Evolutionary conservation across 228 moss, liverwort and hornwort genomes (phyloP).

Genomic region (Sphagnum fallax): DNA sequence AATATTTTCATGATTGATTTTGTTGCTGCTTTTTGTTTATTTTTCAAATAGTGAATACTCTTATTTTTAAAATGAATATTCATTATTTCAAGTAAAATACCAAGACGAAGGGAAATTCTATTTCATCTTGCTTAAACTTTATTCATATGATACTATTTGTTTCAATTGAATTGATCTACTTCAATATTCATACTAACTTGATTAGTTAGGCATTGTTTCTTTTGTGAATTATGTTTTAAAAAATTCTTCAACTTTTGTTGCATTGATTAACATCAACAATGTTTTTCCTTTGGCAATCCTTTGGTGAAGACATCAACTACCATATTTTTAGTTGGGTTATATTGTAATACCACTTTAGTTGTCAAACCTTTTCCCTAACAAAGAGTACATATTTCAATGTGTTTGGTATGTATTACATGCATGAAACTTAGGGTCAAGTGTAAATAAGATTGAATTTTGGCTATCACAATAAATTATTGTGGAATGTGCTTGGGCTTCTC

Average conservation of each 20-base stretch:
- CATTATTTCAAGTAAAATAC: no score
- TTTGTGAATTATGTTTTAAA: background rate
- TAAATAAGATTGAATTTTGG: background rate
- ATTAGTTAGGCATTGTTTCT: background rate
- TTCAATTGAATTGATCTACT: no score
- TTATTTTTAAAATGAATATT: no score
- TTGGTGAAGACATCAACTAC: background rate
- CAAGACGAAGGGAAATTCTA: no score
- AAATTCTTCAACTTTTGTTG: background rate
- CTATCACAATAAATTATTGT: background rate
- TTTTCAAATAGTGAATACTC: no score
- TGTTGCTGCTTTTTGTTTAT: no score
- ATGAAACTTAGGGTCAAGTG: background rate
- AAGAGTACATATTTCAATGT: background rate
- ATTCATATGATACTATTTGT: no score
- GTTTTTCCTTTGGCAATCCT: background rate
- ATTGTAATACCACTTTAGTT: background rate
- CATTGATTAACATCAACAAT: background rate
- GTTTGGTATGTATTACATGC: background rate
- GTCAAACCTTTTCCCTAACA: background rate
- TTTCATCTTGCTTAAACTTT: no score
- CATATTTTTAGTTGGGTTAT: background rate
- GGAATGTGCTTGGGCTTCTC: background rate
- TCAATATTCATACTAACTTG: no score
- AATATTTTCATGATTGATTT: no score